A percentile compares a stretch with the other conserved stretches of the same genome.
Conservation (phyloP, 2,329 filamentous ascomycete species). For the Neonectria coccinea region DNA sequence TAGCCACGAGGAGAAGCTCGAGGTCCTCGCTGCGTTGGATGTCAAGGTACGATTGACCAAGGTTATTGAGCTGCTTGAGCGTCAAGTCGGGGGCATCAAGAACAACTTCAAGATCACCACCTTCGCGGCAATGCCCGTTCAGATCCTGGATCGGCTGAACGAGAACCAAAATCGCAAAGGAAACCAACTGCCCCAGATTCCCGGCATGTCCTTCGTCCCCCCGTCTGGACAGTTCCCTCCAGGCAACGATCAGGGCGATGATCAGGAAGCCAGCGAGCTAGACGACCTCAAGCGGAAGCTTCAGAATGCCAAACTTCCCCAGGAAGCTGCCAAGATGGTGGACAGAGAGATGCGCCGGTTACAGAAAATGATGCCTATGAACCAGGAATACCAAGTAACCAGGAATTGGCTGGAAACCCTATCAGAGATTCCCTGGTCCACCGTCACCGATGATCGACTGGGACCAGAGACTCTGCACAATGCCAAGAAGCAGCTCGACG, state of each 20-base stretch:
- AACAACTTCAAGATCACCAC: conserved; percentile 88
- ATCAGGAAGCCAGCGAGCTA: conserved; percentile 88
- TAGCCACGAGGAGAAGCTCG: conserved; percentile 90
- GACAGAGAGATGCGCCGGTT: conserved; percentile 88
- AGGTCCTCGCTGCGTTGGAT: conserved; percentile 84
- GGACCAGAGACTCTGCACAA: conserved; percentile 81
- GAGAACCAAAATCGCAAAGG: conserved; percentile 53
- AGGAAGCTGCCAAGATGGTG: conserved; percentile 90
- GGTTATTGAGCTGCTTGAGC: conserved; percentile 85
- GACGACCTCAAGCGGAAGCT: conserved; percentile 92
- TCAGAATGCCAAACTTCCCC: conserved; percentile 81
- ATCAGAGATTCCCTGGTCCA: conserved; percentile 92
- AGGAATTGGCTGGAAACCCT: conserved; percentile 94
- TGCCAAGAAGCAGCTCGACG: conserved; percentile 90
- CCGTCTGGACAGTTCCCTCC: conserved; percentile 54
- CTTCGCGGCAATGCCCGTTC: conserved; percentile 74
- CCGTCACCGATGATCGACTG: conserved; percentile 85
- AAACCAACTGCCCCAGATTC: conserved; percentile 54
- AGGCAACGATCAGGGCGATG: conserved; percentile 68
- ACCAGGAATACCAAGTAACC: conserved; percentile 95
- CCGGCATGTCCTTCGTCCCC: conserved; percentile 52
- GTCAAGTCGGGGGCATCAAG: conserved; percentile 86
- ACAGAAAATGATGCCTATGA: conserved; percentile 94
- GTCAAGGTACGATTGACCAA: conserved; percentile 82
- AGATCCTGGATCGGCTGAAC: conserved; percentile 67